Evolutionary conservation across 805 yeast species (phyloP).

Genomic region (Scheffersomyces lignosus): DNA sequence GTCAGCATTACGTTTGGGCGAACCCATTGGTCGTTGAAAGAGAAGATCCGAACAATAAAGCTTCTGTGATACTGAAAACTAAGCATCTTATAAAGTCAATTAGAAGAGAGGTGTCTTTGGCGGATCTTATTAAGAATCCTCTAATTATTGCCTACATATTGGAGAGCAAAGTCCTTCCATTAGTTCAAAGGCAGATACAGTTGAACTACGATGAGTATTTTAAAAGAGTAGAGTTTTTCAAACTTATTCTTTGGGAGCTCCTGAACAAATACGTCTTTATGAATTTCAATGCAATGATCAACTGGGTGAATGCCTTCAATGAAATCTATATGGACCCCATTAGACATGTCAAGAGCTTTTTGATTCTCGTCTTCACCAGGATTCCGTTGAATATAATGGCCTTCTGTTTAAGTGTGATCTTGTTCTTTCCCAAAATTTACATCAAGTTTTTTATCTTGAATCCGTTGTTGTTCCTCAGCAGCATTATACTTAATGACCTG

Average conservation of each 20-base stretch:
- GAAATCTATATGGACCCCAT: conserved; percentile 11
- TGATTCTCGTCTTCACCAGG: conserved; percentile 7
- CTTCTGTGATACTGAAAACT: background rate
- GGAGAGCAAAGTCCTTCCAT: conserved; percentile 4
- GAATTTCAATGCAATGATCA: conserved; percentile 2
- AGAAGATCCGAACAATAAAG: no score
- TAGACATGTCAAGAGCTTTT: conserved; percentile 4
- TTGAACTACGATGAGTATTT: conserved; percentile 1
- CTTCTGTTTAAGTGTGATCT: conserved; percentile 10
- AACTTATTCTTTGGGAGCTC: conserved; percentile 16
- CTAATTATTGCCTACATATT: conserved; percentile 1
- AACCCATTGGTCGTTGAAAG: no score
- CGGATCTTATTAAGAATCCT: conserved; percentile 5
- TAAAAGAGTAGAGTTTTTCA: conserved; percentile 3
- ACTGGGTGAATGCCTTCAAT: conserved; percentile 1
- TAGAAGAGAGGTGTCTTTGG: background rate
- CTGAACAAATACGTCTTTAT: conserved; percentile 8
- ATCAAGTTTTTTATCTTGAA: conserved; percentile 10
- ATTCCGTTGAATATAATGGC: conserved; percentile 18
- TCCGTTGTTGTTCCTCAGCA: background rate
- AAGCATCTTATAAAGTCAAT: background rate
- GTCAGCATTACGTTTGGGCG: no score
- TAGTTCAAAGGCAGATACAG: background rate
- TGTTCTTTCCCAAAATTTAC: conserved; percentile 22
- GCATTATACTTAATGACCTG: no score